A percentile compares a stretch with the other conserved stretches of the same genome.
These are phyloP conservation scores for Mimosa bimucronata DNA, from an alignment of 306 rosid species.

Conservation along the genomic window DNA sequence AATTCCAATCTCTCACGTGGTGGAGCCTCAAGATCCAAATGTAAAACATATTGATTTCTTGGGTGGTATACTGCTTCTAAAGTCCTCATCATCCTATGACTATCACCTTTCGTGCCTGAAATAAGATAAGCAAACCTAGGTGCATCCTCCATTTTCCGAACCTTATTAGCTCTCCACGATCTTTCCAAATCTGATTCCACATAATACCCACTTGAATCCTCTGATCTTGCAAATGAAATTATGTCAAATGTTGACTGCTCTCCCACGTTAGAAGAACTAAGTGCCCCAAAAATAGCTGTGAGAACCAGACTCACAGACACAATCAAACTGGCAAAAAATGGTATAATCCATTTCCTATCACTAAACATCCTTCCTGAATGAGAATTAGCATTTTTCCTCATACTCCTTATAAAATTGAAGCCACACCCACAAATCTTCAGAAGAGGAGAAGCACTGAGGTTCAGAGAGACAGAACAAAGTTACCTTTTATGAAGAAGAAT, in stretches of 20 bases:
- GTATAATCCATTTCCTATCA: conserved; percentile 84
- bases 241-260: conserved; percentile 67
- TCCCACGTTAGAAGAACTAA: conserved; percentile 52
- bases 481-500: conserved; percentile 36
- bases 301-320: conserved; percentile 67
- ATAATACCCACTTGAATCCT: conserved; percentile 65
- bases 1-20: conserved; percentile 96
- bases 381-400: conserved; percentile 85
- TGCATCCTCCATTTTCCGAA: conserved; percentile 43
- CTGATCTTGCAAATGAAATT: conserved; percentile 54
- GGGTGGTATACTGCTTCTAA: conserved; percentile 93
- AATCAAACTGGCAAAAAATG: conserved; percentile 81
- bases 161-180: conserved; percentile 39
- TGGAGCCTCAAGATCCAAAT: conserved; percentile 97
- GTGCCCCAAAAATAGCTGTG: conserved; percentile 62
- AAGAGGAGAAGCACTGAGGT: conserved; percentile 36
- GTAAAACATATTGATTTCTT: conserved; percentile 85
- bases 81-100: conserved; percentile 94
- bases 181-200: conserved; percentile 71
- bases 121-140: conserved; percentile 94
- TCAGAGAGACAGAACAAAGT: conserved; percentile 36
- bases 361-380: conserved; percentile 81
- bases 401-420: conserved; percentile 49
- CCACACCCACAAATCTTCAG: conserved; percentile 42
- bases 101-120: conserved; percentile 97